Evolutionary conservation across 2,329 filamentous ascomycete species (phyloP).

Genomic region (Colletotrichum scovillei): DNA sequence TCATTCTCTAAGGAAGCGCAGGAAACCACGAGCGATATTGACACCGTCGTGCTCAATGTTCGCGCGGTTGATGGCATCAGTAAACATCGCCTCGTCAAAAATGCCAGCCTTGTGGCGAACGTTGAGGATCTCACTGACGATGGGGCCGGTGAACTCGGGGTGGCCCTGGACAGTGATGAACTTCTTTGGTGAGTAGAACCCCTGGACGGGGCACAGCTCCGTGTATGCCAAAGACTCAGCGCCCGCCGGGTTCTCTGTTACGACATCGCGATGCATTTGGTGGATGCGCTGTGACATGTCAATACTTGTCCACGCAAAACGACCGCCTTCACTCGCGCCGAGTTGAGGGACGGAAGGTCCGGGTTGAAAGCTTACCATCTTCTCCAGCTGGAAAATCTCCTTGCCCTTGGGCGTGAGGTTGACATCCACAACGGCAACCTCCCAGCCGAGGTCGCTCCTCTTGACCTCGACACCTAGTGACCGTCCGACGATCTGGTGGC

Average conservation of each 20-base stretch:
- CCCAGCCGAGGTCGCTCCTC: conserved; percentile 79
- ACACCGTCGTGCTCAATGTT: conserved; percentile 81
- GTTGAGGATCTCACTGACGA: conserved; percentile 76
- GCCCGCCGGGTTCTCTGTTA: conserved; percentile 71
- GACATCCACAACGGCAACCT: conserved; percentile 79
- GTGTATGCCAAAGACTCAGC: conserved; percentile 74
- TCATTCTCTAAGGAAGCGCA: conserved; percentile 78
- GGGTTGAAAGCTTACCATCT: conserved; percentile 53
- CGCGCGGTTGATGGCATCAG: conserved; percentile 75
- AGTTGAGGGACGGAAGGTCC: neutral
- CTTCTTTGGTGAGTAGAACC: conserved; percentile 75
- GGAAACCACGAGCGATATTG: conserved; percentile 77
- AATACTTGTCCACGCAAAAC: neutral
- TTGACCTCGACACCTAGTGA: conserved; percentile 77
- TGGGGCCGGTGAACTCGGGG: conserved; percentile 82
- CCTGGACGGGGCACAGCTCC: conserved; percentile 78
- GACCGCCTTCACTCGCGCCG: neutral
- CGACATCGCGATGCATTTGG: conserved; percentile 88
- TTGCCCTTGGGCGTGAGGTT: conserved; percentile 76
- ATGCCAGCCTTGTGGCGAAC: conserved; percentile 74
- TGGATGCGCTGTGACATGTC: conserved; percentile 69
- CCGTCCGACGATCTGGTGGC: conserved; percentile 85
- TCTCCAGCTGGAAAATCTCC: conserved; percentile 76
- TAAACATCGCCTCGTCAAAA: conserved; percentile 75
- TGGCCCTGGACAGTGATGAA: conserved; percentile 87